Evolutionary conservation across 2,329 filamentous ascomycete genomes (phyloP).

Genomic region (Fusarium sp.): DNA sequence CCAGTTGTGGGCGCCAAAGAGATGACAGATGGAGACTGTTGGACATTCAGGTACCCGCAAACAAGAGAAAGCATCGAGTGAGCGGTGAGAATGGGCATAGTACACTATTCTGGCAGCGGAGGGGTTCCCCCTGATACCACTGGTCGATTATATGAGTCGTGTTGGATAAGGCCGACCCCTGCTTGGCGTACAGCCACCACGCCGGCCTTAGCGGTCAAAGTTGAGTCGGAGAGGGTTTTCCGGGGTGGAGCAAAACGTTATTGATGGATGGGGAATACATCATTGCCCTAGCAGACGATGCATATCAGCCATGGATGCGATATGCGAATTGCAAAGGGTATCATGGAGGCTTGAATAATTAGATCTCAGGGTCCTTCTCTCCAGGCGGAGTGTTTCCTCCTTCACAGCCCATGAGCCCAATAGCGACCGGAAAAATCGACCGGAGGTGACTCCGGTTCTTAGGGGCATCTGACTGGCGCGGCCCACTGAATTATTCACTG

Average conservation of each 20-base stretch:
- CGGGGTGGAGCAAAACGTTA: constrained; percentile 19
- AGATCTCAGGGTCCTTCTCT: constrained; percentile 9
- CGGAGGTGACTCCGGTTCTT: constrained; percentile 4
- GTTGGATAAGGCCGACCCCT: constrained; percentile 5
- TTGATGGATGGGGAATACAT: neutral
- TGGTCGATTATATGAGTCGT: neutral
- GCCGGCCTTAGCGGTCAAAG: constrained; percentile 15
- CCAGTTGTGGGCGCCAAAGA: too few relatives aligned
- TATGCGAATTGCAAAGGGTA: neutral
- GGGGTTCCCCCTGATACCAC: neutral
- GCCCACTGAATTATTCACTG: neutral
- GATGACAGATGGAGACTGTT: neutral
- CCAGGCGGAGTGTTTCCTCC: constrained; percentile 44
- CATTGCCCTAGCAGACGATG: constrained; percentile 6
- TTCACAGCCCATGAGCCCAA: constrained; percentile 4
- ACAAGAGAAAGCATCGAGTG: neutral
- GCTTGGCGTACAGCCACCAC: neutral
- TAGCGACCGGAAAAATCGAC: neutral
- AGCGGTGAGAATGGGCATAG: constrained; percentile 32
- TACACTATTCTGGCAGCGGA: neutral
- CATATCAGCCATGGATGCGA: neutral
- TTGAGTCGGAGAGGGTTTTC: constrained; percentile 42
- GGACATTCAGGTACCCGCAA: neutral
- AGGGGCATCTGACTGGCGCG: neutral
- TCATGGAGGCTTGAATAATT: constrained; percentile 7